phyloP scores from a whole-genome alignment of 2,329 filamentous ascomycete species.

The Biscogniauxia mediterranea region DNA sequence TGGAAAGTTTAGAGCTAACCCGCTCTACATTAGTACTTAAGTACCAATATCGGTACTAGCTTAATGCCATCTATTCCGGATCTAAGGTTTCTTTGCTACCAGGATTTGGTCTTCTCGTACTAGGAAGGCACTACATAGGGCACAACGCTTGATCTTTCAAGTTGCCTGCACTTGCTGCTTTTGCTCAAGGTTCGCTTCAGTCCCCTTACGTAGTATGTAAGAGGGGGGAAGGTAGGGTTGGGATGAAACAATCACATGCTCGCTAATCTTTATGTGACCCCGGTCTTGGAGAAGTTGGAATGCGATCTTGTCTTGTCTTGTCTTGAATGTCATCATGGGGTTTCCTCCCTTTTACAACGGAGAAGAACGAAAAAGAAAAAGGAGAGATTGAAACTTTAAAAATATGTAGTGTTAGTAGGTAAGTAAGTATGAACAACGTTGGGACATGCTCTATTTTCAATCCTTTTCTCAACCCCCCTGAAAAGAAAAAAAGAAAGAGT shows the following conservation, averaged over 20 bases:
- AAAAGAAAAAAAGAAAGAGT: background rate
- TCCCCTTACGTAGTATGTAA: background rate
- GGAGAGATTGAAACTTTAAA: too few relatives aligned
- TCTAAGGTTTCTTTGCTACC: too few relatives aligned
- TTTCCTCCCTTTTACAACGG: too few relatives aligned
- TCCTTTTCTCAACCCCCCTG: background rate
- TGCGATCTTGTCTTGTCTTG: background rate
- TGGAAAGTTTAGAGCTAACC: background rate
- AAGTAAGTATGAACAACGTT: background rate
- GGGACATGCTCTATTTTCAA: background rate
- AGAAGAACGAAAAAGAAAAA: background rate
- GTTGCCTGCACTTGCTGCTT: too few relatives aligned
- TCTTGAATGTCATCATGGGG: background rate
- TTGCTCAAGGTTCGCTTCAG: background rate
- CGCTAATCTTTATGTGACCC: background rate
- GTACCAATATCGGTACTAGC: too few relatives aligned
- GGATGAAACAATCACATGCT: background rate
- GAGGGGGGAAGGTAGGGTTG: background rate
- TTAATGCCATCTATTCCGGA: too few relatives aligned
- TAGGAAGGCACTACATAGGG: too few relatives aligned
- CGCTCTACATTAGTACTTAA: too few relatives aligned
- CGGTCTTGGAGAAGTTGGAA: background rate
- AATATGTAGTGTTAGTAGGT: background rate
- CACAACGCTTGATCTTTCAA: too few relatives aligned
- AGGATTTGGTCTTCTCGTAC: too few relatives aligned